Base-by-base conservation (phyloP, 208 protist genomes). In the Wallacemonas sp. region DNA sequence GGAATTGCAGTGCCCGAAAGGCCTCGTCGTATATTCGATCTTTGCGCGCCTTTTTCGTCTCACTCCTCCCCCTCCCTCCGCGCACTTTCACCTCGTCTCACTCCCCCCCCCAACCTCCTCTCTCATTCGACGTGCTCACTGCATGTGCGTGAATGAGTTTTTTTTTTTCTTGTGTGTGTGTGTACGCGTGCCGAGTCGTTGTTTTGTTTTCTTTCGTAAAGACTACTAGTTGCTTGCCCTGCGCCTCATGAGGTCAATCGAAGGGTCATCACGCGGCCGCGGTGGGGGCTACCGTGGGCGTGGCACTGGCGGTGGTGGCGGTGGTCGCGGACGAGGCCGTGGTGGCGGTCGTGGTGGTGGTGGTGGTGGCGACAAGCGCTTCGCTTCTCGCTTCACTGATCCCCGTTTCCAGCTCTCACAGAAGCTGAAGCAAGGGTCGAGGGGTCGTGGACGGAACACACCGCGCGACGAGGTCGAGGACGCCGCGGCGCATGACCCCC, bases 371-470 rank as follows among this genome's bases (percentile, higher is more conserved):
- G 91, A 96, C 39, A 48, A 70, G 30, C 83, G 91, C 22, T 96
- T 96, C 37, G 71, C 74, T 44, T 76, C 91, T 0, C 87, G 91
- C 63, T 93, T 92, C 74, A 96, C 86, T 3, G 91, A 96, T 57
- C 85, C 91, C 3, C 87, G 91, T 30, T 96, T 96, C 67, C 69
- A 82, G 48, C 48, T 90, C n/a, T 73, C 91, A 2, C 48, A 71
- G 10, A 67, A 62, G 30, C 55, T 66, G 12, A 42, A 73, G 1
- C 42, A 78, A n/a, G 26, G 21, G 0, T 69, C 62, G 0, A 60
- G 68, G 22, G 19, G 59, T 1, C 37, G 52, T 39, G 34, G 34
- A 0, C 26, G n/a, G n/a, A n/a, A 44, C 13, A 38, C 37, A 24
- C 8, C 41, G 0, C 58, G 60, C 9, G 71, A 78, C 13, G 37